Percentiles rank a stretch among this genome's conserved stretches.
phyloP scores from a whole-genome alignment of 768 basidiomycete species.

The Lanmaoa rubissima region DNA sequence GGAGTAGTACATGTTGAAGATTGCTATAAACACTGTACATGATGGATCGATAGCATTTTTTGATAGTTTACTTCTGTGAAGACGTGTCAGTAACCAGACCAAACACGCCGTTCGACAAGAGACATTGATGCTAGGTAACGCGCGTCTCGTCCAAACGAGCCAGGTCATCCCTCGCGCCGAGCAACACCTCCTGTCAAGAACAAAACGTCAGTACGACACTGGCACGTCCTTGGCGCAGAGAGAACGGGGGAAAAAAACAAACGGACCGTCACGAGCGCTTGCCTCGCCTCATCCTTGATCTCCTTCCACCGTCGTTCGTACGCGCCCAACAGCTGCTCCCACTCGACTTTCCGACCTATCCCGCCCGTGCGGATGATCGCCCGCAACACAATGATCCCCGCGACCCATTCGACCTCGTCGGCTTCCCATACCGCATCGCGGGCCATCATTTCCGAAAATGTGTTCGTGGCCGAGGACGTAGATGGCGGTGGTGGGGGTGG shows the following conservation, averaged over 20 bases:
- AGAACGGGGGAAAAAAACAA: not conserved
- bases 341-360: conserved; percentile 50
- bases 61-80: not conserved
- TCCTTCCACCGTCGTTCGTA: conserved; percentile 72
- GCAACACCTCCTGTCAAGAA: conserved; percentile 43
- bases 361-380: conserved; percentile 56
- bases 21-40: not conserved
- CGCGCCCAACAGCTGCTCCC: conserved; percentile 51
- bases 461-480: conserved; percentile 28
- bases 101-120: not conserved
- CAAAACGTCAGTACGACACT: not conserved
- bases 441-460: conserved; percentile 58
- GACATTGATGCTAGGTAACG: conserved; percentile 4
- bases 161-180: conserved; percentile 54
- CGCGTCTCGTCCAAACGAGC: conserved; percentile 38
- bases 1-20: not conserved
- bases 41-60: not conserved
- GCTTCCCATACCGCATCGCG: conserved; percentile 66
- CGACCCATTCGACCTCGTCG: conserved; percentile 69
- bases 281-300: conserved; percentile 64
- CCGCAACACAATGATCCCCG: conserved; percentile 56
- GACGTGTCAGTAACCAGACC: not conserved
- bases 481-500: not conserved
- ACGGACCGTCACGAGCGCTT: conserved; percentile 56
- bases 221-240: not conserved